Evolutionary conservation across 2,329 filamentous ascomycete species (phyloP).

Genomic region (Hypocrella siamensis): DNA sequence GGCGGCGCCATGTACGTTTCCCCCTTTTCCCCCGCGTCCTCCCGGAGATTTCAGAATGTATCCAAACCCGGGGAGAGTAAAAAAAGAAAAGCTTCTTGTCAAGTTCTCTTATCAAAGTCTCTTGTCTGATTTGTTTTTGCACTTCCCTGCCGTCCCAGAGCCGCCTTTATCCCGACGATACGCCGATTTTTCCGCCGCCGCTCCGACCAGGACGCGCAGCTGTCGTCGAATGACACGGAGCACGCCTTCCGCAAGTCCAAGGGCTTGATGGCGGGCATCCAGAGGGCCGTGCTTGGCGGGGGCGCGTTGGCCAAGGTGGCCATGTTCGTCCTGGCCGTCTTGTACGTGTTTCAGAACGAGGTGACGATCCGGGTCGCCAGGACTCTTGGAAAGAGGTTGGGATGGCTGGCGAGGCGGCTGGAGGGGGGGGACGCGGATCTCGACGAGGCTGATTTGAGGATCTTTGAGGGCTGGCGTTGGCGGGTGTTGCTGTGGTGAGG

Average conservation of each 20-base stretch:
- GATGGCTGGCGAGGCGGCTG: slow-evolving; percentile 28
- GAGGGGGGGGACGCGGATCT: slow-evolving; percentile 30
- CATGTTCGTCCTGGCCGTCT: slow-evolving; percentile 38
- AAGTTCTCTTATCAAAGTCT: neutral
- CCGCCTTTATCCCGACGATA: slow-evolving; percentile 34
- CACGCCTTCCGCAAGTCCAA: slow-evolving; percentile 38
- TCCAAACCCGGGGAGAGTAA: too few species aligned
- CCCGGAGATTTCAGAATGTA: neutral
- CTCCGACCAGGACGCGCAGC: slow-evolving; percentile 18
- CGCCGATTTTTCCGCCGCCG: slow-evolving; percentile 34
- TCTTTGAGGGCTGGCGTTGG: slow-evolving; percentile 41
- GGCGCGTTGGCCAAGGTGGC: slow-evolving; percentile 32
- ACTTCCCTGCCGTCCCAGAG: slow-evolving; percentile 20
- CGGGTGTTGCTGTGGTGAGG: slow-evolving; percentile 31
- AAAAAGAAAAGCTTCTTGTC: too few species aligned
- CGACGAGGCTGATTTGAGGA: slow-evolving; percentile 30
- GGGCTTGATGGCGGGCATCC: slow-evolving; percentile 32
- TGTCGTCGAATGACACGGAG: slow-evolving; percentile 35
- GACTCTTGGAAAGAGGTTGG: slow-evolving; percentile 33
- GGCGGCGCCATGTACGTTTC: slow-evolving; percentile 34
- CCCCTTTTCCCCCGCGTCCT: too few species aligned
- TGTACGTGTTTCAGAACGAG: slow-evolving; percentile 44
- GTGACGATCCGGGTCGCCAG: slow-evolving; percentile 37
- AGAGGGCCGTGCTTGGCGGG: slow-evolving; percentile 25
- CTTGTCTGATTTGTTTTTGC: neutral